Evolutionary conservation across 2,329 filamentous ascomycete genomes (phyloP), one percentile per base, ranked within the genome.

Genomic region (Paecilomyces variotii): DNA sequence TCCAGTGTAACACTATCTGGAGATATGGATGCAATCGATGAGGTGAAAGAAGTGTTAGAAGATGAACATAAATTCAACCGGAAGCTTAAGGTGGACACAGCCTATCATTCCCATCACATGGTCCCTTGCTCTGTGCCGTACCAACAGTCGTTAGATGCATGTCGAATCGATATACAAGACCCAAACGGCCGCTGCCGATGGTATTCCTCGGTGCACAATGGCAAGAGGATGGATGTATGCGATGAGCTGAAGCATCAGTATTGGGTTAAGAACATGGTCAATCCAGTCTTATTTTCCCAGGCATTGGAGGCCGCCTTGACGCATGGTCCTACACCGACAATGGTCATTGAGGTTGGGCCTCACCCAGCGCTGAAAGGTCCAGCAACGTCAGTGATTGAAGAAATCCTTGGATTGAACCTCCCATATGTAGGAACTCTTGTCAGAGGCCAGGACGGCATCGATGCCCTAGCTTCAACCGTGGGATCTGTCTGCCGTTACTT

Each of bases 61-160:
- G 64, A 69, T 3, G 63, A 74, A 24, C 64, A 69, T 2, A 68
- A 71, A 5, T 80, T 80, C 60, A 69, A 67, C 2, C 67, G 75
- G 0, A 59, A 67, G 11, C 71, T 82, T 0, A 69, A 72, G 52
- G 75, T 80, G 3, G 72, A 76, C 27, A 72, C 64, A 5, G 78
- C 78, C 0, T 80, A 79, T 54, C 78, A 80, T 56, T 78, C 76
- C 0, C 70, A 72, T 32, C 76, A 79, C 34, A 78, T 75, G 72
- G 4, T 63, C 32, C 51, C 57, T 26, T 65, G 65, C 34, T 64
- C 63, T 9, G 59, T 55, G 11, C 56, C 59, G 34, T 70, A 72
- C 35, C 54, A 60, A 4, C 28, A 49, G 32, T 56, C 56, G 32
- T 49, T 59, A 7, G 25, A 51, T 6, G 35, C 28, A 12, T 51